Percentiles rank a stretch among this genome's conserved stretches.
phyloP scores from a whole-genome alignment of 2,329 filamentous ascomycete species.

The Aspergillus aculeatus region DNA sequence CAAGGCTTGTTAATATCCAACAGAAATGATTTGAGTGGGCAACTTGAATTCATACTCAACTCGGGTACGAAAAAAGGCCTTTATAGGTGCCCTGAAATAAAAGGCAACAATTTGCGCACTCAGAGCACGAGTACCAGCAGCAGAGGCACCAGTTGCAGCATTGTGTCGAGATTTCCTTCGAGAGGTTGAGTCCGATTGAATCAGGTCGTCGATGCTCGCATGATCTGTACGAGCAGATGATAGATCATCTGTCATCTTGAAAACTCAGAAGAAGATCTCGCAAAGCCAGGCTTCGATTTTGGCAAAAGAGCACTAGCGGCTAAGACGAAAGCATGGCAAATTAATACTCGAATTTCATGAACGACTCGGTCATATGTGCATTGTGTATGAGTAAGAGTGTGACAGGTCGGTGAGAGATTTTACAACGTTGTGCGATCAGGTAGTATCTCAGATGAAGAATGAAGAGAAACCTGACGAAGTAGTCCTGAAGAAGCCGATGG shows the following conservation, averaged over 20 bases:
- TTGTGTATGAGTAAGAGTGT: neutral
- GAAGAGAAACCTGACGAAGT: neutral
- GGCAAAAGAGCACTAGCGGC: neutral
- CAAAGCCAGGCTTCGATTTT: neutral
- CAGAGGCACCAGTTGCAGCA: constrained; percentile 73
- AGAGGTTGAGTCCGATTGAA: constrained; percentile 15
- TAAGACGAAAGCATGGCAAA: neutral
- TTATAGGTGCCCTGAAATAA: constrained; percentile 87
- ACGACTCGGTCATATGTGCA: neutral
- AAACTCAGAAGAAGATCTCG: neutral
- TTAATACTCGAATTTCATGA: neutral
- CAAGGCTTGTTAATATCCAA: neutral
- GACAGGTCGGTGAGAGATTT: neutral
- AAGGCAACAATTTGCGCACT: constrained; percentile 83
- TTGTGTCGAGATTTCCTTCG: constrained; percentile 54
- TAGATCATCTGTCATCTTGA: constrained; percentile 4
- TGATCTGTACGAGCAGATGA: constrained; percentile 18
- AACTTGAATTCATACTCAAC: constrained; percentile 68
- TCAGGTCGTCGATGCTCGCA: constrained; percentile 14
- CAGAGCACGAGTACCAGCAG: constrained; percentile 78
- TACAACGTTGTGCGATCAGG: neutral
- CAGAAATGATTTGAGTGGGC: neutral
- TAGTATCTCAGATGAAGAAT: neutral
- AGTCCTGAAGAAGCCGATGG: neutral
- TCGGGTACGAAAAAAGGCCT: constrained; percentile 85